phyloP scores from a whole-genome alignment of 352 stramenopile species.

The Elongisporangium anandrum region DNA sequence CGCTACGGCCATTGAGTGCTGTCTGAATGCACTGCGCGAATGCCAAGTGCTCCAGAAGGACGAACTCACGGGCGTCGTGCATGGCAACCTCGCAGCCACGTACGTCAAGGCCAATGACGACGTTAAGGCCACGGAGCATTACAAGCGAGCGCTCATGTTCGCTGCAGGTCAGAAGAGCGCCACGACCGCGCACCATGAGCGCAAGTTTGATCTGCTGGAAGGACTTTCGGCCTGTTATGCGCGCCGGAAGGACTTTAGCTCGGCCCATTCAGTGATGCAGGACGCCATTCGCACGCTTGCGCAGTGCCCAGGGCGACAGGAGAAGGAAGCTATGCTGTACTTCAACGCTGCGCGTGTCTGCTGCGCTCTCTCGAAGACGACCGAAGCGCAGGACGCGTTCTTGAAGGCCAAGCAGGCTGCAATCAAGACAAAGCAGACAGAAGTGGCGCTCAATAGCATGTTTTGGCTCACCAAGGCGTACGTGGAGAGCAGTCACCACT shows the following conservation, averaged over 20 bases:
- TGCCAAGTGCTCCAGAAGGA: constrained; percentile 47
- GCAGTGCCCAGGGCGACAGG: constrained; percentile 29
- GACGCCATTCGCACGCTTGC: constrained; percentile 46
- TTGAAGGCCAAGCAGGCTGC: constrained; percentile 31
- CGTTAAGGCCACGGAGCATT: constrained; percentile 56
- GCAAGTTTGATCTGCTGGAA: constrained; percentile 56
- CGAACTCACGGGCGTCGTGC: constrained; percentile 61
- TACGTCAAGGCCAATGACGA: constrained; percentile 53
- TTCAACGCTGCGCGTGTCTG: constrained; percentile 57
- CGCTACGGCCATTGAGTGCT: constrained; percentile 42
- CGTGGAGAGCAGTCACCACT: constrained; percentile 20
- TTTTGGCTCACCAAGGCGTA: constrained; percentile 54
- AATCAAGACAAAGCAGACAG: constrained; percentile 16
- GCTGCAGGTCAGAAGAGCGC: constrained; percentile 20
- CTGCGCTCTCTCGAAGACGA: constrained; percentile 43
- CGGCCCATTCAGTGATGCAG: constrained; percentile 45
- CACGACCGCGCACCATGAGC: constrained; percentile 32
- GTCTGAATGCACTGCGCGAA: constrained; percentile 38
- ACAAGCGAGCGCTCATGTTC: constrained; percentile 44
- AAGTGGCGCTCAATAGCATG: constrained; percentile 37
- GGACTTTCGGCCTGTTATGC: constrained; percentile 49
- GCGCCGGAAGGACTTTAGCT: constrained; percentile 45
- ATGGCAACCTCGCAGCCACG: constrained; percentile 58
- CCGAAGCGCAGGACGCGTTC: constrained; percentile 40
- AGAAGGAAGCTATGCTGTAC: constrained; percentile 41